Conservation (phyloP, 352 stramenopile genomes). For the Peronospora destructor region DNA sequence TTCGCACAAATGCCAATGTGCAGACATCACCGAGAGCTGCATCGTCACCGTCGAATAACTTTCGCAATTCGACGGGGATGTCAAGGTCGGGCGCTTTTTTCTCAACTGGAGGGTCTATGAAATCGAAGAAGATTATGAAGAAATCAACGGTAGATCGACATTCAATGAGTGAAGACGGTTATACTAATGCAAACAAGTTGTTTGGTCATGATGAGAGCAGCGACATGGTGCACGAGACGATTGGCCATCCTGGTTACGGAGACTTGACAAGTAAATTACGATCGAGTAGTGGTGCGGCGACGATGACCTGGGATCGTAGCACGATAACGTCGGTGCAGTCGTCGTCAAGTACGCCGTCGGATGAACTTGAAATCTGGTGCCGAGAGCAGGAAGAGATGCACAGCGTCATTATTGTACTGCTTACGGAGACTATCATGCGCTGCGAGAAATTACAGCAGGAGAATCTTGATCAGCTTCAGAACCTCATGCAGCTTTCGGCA, state of each 20-base stretch:
- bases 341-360: slow-evolving; percentile 54
- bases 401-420: slow-evolving; percentile 66
- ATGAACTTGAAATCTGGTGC: slow-evolving; percentile 73
- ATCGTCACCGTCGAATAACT: slow-evolving; percentile 6
- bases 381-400: slow-evolving; percentile 84
- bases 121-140: slow-evolving; percentile 6
- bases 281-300: slow-evolving; percentile 10
- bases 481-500: slow-evolving; percentile 64
- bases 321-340: slow-evolving; percentile 46
- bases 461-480: slow-evolving; percentile 78
- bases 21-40: slow-evolving; percentile 49
- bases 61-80: slow-evolving; percentile 12
- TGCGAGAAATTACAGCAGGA: slow-evolving; percentile 80
- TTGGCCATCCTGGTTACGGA: slow-evolving; percentile 13
- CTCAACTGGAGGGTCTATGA: slow-evolving; percentile 1
- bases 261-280: slow-evolving; percentile 6
- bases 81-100: slow-evolving; percentile 19
- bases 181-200: slow-evolving; percentile 6
- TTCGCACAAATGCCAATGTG: slow-evolving; percentile 59
- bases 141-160: slow-evolving; percentile 3
- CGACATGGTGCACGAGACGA: slow-evolving; percentile 20
- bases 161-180: slow-evolving; percentile 14
- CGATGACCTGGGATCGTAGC: slow-evolving; percentile 20
- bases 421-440: slow-evolving; percentile 76
- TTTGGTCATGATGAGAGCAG: slow-evolving; percentile 25